Evolutionary conservation across 176 grass and related monocot genomes (phyloP).

Genomic region (Avena atlantica): DNA sequence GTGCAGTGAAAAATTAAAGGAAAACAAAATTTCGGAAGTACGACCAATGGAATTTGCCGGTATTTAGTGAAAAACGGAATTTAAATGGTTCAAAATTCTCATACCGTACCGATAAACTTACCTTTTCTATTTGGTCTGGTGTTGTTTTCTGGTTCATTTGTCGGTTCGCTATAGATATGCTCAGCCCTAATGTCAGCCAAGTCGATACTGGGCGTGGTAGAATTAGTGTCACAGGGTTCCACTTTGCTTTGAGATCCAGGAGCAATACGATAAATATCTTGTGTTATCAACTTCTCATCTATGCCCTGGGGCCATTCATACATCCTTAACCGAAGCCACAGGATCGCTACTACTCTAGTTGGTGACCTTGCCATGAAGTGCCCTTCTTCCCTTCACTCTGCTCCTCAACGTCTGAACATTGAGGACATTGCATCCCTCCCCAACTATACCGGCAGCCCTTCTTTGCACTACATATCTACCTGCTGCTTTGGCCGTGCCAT

Average conservation of each 20-base stretch:
- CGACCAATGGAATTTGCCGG: background rate
- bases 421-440: constrained; percentile 1
- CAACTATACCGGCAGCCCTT: background rate
- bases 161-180: background rate
- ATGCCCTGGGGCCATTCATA: background rate
- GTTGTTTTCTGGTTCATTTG: background rate
- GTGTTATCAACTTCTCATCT: constrained; percentile 3
- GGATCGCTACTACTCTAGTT: background rate
- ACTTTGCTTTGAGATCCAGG: background rate
- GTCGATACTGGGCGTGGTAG: background rate
- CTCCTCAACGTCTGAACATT: background rate
- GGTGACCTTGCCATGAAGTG: constrained; percentile 9
- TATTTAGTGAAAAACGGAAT: background rate
- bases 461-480: background rate
- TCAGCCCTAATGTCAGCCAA: background rate
- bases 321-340: background rate
- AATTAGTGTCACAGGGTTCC: constrained; percentile 2
- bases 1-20: background rate
- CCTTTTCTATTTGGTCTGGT: background rate
- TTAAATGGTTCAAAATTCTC: background rate
- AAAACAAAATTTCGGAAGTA: background rate
- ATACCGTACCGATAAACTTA: background rate
- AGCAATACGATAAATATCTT: constrained; percentile 15
- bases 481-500: background rate
- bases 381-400: background rate